phyloP scores from a whole-genome alignment of 2,329 filamentous ascomycete species.

The Phoma sp. region DNA sequence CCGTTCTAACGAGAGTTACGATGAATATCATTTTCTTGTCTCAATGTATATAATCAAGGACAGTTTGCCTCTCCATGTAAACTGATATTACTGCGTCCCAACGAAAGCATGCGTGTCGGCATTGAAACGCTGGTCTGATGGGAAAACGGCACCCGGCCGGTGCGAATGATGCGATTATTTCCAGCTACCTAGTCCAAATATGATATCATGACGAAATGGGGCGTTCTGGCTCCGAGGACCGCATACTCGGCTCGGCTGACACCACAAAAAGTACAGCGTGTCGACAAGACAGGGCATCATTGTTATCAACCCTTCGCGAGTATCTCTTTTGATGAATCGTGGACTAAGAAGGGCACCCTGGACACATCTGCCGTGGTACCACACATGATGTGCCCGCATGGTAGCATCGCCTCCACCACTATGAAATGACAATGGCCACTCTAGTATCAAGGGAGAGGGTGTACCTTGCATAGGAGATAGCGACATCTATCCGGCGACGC shows the following conservation, averaged over 20 bases:
- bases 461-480: constrained; percentile 35
- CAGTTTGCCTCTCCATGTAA: neutral
- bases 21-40: neutral
- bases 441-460: constrained; percentile 19
- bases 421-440: constrained; percentile 7
- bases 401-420: constrained; percentile 5
- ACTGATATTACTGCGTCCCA: neutral
- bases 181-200: constrained; percentile 11
- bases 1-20: constrained; percentile 11
- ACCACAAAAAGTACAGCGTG: constrained; percentile 9
- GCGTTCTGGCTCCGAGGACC: constrained; percentile 15
- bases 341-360: constrained; percentile 6
- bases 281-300: neutral
- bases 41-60: constrained; percentile 8
- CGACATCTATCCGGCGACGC: constrained; percentile 19
- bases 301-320: neutral
- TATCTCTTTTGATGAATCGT: constrained; percentile 11
- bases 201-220: constrained; percentile 27
- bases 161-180: constrained; percentile 11
- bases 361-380: constrained; percentile 9
- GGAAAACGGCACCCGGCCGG: constrained; percentile 3
- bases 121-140: neutral
- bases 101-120: constrained; percentile 4
- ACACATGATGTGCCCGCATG: constrained; percentile 10
- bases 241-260: constrained; percentile 22